Evolutionary conservation across 2,329 filamentous ascomycete species (phyloP).

Genomic region (Penicillium sclerotiorum): DNA sequence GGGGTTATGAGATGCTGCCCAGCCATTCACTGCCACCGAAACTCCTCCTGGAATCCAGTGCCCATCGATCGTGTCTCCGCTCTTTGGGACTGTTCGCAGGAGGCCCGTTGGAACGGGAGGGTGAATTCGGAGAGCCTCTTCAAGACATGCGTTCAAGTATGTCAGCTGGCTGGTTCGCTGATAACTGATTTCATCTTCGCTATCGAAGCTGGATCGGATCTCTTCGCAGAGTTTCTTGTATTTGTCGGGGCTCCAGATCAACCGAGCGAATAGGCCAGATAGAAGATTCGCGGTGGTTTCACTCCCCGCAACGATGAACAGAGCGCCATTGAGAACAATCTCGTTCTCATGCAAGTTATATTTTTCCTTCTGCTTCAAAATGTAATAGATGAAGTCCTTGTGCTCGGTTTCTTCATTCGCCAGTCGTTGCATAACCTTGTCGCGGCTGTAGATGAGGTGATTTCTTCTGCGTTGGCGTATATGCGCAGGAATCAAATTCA

Average conservation of each 20-base stretch:
- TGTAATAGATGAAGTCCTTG: slow-evolving; percentile 9
- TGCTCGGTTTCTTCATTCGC: neutral
- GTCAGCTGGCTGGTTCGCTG: slow-evolving; percentile 30
- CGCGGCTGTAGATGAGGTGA: neutral
- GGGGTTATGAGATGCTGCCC: slow-evolving; percentile 7
- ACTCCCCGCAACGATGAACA: slow-evolving; percentile 45
- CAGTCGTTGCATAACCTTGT: neutral
- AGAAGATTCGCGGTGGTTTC: slow-evolving; percentile 50
- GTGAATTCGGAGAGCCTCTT: slow-evolving; percentile 49
- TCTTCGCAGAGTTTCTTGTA: slow-evolving; percentile 40
- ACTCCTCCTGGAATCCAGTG: slow-evolving; percentile 2
- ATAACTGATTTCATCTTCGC: slow-evolving; percentile 32
- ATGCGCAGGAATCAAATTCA: neutral
- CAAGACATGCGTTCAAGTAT: slow-evolving; percentile 48
- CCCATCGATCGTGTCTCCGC: neutral
- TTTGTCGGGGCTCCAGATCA: slow-evolving; percentile 38
- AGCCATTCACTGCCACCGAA: neutral
- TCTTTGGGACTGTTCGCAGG: slow-evolving; percentile 8
- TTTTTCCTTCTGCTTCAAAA: slow-evolving; percentile 12
- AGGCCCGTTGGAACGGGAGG: slow-evolving; percentile 35
- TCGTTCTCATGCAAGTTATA: slow-evolving; percentile 28
- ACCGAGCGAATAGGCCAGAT: slow-evolving; percentile 44
- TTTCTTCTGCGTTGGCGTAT: neutral
- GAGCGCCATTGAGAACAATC: slow-evolving; percentile 36
- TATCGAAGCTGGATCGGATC: slow-evolving; percentile 31